Conservation (phyloP, 2,329 filamentous ascomycete species). For the Trichoderma breve region DNA sequence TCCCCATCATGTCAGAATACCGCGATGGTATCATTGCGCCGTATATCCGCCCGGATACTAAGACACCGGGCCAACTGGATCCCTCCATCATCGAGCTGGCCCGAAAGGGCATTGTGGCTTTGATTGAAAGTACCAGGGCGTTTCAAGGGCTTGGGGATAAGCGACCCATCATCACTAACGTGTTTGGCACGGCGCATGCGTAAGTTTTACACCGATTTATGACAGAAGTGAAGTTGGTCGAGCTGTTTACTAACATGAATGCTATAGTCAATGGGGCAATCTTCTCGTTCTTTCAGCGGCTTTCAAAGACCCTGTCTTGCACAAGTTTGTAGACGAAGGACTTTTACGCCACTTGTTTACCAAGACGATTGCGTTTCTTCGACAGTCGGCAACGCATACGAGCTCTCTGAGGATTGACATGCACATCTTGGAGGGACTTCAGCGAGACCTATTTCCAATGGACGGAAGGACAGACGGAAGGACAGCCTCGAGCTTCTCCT, state of each 20-base stretch:
- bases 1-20: constrained; percentile 35
- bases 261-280: constrained; percentile 87
- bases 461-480: constrained; percentile 33
- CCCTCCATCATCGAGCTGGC: constrained; percentile 54
- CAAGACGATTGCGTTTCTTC: constrained; percentile 75
- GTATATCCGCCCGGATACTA: constrained; percentile 38
- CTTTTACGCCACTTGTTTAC: constrained; percentile 60
- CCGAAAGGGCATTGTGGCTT: constrained; percentile 64
- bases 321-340: constrained; percentile 53
- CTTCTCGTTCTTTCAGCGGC: constrained; percentile 85
- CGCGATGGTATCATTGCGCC: constrained; percentile 39
- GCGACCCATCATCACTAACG: constrained; percentile 86
- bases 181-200: constrained; percentile 94
- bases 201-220: constrained; percentile 54
- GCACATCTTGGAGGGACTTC: constrained; percentile 63
- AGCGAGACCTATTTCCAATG: constrained; percentile 44
- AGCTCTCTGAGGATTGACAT: constrained; percentile 73
- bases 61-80: constrained; percentile 41
- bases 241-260: neutral
- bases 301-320: constrained; percentile 64
- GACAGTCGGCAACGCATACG: constrained; percentile 66
- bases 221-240: neutral
- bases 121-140: constrained; percentile 80
- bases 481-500: constrained; percentile 44
- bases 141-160: constrained; percentile 65